These are phyloP conservation scores for Onygenales sp. DNA, from an alignment of 2,329 filamentous ascomycete genomes.

Conservation along the genomic window DNA sequence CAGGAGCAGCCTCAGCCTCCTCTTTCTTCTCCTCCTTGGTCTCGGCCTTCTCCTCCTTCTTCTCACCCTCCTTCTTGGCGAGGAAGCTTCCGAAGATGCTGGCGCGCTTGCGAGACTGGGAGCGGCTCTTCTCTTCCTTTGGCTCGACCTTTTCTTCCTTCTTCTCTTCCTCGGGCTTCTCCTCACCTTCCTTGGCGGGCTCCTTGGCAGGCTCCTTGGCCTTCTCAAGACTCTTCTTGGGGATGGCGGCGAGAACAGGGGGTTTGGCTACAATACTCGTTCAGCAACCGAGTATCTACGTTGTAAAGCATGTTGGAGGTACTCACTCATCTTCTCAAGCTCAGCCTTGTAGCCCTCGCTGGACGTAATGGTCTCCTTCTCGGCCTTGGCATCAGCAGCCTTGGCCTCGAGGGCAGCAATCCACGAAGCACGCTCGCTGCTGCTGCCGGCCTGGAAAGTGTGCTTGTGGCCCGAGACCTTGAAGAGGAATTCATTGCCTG, in stretches of 20 bases:
- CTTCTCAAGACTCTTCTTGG: slow-evolving; percentile 16
- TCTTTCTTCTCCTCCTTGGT: slow-evolving; percentile 21
- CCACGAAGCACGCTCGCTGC: slow-evolving; percentile 86
- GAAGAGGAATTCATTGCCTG: slow-evolving; percentile 74
- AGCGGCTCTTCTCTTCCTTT: slow-evolving; percentile 46
- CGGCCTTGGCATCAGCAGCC: slow-evolving; percentile 74
- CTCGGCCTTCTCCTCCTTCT: slow-evolving; percentile 34
- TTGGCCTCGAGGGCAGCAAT: slow-evolving; percentile 72
- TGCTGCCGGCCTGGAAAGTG: slow-evolving; percentile 70
- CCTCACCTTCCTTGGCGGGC: slow-evolving; percentile 23
- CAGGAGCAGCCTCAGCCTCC: slow-evolving; percentile 27
- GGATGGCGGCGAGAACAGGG: slow-evolving; percentile 21
- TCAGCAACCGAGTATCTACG: not conserved
- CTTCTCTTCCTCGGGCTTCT: slow-evolving; percentile 25
- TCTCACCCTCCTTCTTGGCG: slow-evolving; percentile 51
- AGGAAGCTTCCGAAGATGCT: slow-evolving; percentile 51
- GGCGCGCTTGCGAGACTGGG: slow-evolving; percentile 48
- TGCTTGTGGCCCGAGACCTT: slow-evolving; percentile 83
- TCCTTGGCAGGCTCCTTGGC: slow-evolving; percentile 16
- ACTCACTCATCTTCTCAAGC: slow-evolving; percentile 57
- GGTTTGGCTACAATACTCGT: slow-evolving; percentile 31
- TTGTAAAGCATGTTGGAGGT: slow-evolving; percentile 21
- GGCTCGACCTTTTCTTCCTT: slow-evolving; percentile 25
- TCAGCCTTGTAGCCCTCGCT: slow-evolving; percentile 84
- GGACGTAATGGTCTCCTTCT: slow-evolving; percentile 61